Evolutionary conservation across 2,329 filamentous ascomycete species (phyloP).

Genomic region (Talaromyces sp.): DNA sequence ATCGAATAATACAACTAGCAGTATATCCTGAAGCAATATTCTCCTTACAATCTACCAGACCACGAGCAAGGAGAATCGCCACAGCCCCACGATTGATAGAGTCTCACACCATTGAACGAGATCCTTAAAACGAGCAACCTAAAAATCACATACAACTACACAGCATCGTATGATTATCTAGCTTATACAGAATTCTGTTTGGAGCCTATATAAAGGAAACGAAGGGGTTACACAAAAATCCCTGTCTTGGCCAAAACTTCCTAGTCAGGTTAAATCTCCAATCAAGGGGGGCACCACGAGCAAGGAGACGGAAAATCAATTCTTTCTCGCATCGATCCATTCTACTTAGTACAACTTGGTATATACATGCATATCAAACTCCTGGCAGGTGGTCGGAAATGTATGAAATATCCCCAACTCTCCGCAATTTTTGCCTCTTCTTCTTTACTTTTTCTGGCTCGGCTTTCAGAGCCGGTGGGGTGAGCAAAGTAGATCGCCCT

Average conservation of each 20-base stretch:
- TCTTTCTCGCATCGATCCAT: neutral
- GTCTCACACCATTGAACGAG: neutral
- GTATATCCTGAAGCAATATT: neutral
- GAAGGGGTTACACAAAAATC: neutral
- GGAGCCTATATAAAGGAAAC: no score
- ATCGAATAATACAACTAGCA: neutral
- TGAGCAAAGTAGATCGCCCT: neutral
- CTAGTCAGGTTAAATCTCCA: neutral
- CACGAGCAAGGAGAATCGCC: neutral
- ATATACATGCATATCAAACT: neutral
- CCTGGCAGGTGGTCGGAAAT: neutral
- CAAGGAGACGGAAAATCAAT: neutral
- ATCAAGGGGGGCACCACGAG: slow-evolving; percentile 1
- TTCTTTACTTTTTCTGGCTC: neutral
- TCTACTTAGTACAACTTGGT: neutral
- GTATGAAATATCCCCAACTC: neutral
- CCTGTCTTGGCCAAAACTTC: neutral
- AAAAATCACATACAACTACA: neutral
- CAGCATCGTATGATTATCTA: no score
- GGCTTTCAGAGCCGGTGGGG: neutral
- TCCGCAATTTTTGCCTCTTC: neutral
- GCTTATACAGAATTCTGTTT: no score
- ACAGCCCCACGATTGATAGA: neutral
- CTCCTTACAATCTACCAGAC: neutral
- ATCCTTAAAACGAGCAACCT: neutral